Percentiles rank a stretch among this genome's conserved stretches.
Conservation (phyloP, 306 rosid genomes). For the Notholithocarpus densiflorus region DNA sequence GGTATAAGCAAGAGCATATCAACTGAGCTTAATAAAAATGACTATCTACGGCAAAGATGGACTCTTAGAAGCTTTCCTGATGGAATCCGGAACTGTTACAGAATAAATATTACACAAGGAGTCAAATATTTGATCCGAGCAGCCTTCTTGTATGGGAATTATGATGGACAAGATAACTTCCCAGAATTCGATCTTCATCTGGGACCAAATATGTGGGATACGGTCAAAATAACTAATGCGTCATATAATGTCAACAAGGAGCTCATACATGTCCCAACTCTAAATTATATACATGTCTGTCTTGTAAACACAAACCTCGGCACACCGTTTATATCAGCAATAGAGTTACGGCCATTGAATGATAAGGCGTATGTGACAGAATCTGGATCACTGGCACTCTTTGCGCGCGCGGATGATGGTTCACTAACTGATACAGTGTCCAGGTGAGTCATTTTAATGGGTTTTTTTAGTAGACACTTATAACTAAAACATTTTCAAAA, state of each 20-base stretch:
- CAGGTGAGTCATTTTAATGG: conserved; percentile 13
- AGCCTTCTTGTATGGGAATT: conserved; percentile 40
- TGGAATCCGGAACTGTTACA: conserved; percentile 56
- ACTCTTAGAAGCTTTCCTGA: conserved; percentile 48
- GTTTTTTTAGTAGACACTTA: too few relatives aligned
- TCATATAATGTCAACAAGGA: conserved; percentile 2
- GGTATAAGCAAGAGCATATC: conserved; percentile 32
- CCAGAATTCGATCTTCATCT: conserved; percentile 46
- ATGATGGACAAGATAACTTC: conserved; percentile 20
- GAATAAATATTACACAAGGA: conserved; percentile 20
- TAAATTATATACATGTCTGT: conserved; percentile 33
- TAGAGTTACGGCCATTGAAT: conserved; percentile 40
- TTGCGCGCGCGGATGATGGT: conserved; percentile 14
- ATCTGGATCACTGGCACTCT: conserved; percentile 11
- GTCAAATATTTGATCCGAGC: conserved; percentile 39
- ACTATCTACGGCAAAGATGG: conserved; percentile 9
- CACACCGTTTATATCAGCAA: conserved; percentile 44
- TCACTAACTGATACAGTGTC: neutral
- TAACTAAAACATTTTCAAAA: too few relatives aligned
- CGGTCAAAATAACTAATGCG: conserved; percentile 13
- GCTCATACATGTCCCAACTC: conserved; percentile 34
- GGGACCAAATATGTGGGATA: conserved; percentile 43
- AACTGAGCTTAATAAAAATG: neutral
- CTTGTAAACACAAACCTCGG: conserved; percentile 45
- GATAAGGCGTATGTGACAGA: conserved; percentile 5